Conservation (phyloP, 2,329 filamentous ascomycete species). For the Botrytis aclada region DNA sequence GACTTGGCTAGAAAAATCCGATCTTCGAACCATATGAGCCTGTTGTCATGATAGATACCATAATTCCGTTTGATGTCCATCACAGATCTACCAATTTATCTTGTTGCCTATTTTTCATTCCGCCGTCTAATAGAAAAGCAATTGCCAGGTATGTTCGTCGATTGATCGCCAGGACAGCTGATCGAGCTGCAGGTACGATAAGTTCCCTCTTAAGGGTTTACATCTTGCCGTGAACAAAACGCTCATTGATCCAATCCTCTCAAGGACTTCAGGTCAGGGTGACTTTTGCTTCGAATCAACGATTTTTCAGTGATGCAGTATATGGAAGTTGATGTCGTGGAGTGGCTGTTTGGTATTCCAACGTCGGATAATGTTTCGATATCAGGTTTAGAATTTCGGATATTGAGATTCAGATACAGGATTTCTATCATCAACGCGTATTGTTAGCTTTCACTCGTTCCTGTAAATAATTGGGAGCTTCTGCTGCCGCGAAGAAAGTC, state of each 20-base stretch:
- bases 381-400: too few species aligned
- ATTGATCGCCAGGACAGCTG: background rate
- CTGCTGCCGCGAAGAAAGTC: background rate
- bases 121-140: too few species aligned
- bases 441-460: background rate
- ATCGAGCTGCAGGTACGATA: background rate
- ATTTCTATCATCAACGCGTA: background rate
- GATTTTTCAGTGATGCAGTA: background rate
- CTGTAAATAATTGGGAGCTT: background rate
- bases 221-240: background rate
- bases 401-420: background rate
- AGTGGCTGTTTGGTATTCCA: background rate
- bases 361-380: background rate
- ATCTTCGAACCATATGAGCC: background rate
- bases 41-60: background rate
- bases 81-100: background rate
- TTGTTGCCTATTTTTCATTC: background rate
- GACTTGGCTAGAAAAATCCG: background rate
- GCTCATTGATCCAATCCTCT: background rate
- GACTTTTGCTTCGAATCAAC: accelerated
- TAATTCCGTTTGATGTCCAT: background rate
- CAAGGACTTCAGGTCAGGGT: background rate
- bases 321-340: background rate
- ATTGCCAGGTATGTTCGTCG: too few species aligned
- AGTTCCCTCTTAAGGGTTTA: background rate